Evolutionary conservation across 2,329 filamentous ascomycete species (phyloP).

Genomic region (Fusarium sp.): DNA sequence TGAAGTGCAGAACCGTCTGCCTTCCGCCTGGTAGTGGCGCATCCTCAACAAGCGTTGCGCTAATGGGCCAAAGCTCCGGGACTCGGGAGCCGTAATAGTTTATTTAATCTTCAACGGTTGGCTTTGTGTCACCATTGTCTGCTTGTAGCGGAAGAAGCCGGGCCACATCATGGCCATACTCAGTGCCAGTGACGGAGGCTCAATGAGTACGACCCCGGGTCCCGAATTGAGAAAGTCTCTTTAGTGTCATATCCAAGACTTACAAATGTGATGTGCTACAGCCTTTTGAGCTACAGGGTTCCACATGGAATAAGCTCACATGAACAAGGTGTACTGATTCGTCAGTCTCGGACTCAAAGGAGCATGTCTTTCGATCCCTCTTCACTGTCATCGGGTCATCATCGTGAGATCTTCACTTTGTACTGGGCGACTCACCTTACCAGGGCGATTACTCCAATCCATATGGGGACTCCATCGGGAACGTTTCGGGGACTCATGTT

Average conservation of each 20-base stretch:
- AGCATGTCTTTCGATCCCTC: background rate
- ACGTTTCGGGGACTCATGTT: constrained; percentile 19
- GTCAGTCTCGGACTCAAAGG: background rate
- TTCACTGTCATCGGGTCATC: background rate
- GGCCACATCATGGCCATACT: background rate
- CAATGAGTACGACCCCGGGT: background rate
- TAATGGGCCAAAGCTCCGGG: fast-evolving
- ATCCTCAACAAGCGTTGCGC: too few relatives aligned
- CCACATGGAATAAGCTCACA: background rate
- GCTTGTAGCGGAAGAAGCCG: background rate
- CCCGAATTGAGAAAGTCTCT: background rate
- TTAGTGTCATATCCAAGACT: too few relatives aligned
- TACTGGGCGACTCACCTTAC: background rate
- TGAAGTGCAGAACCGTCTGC: too few relatives aligned
- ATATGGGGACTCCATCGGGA: constrained; percentile 16
- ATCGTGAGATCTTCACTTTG: background rate
- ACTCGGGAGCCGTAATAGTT: background rate
- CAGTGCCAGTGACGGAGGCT: background rate
- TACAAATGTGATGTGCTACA: too few relatives aligned
- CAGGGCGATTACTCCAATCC: fast-evolving
- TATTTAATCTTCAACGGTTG: too few relatives aligned
- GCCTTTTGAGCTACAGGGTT: background rate
- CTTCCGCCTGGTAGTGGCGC: too few relatives aligned
- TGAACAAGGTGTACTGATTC: background rate
- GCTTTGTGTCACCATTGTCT: too few relatives aligned